Percentiles rank a stretch among this genome's conserved stretches.
phyloP scores from a whole-genome alignment of 768 basidiomycete species.

The Lyophyllum semitale region DNA sequence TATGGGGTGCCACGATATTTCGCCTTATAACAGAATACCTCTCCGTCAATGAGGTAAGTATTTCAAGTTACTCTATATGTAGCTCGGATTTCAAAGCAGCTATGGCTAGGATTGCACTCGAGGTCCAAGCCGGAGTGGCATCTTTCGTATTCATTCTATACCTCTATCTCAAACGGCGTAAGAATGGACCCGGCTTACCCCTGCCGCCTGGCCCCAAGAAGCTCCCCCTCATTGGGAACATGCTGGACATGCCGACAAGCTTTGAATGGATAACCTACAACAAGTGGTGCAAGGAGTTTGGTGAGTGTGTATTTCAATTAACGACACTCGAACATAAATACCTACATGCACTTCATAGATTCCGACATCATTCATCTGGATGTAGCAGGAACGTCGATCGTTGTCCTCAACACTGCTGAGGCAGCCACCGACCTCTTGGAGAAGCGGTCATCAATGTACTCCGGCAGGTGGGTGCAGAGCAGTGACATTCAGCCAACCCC shows the following conservation, averaged over 20 bases:
- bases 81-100: no score
- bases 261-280: constrained; percentile 39
- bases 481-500: no score
- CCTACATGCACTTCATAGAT: constrained; percentile 5
- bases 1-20: no score
- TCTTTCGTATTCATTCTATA: constrained; percentile 22
- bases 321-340: no score
- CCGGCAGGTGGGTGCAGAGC: constrained; percentile 14
- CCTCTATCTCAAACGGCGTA: constrained; percentile 17
- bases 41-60: no score
- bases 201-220: constrained; percentile 45
- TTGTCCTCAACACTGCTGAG: constrained; percentile 23
- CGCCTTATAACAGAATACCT: no score
- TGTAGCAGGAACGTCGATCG: constrained; percentile 18
- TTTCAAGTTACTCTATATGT: no score
- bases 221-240: constrained; percentile 41
- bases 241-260: constrained; percentile 38
- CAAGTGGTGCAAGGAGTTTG: constrained; percentile 38
- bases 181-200: constrained; percentile 10
- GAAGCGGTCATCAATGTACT: constrained; percentile 21
- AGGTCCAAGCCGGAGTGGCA: not conserved
- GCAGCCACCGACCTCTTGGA: constrained; percentile 25
- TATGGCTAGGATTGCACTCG: not conserved
- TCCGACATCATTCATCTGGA: constrained; percentile 27
- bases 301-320: constrained; percentile 22